Evolutionary conservation across 441 rosid genomes (phyloP).

Genomic region (Isatis lusitanica): DNA sequence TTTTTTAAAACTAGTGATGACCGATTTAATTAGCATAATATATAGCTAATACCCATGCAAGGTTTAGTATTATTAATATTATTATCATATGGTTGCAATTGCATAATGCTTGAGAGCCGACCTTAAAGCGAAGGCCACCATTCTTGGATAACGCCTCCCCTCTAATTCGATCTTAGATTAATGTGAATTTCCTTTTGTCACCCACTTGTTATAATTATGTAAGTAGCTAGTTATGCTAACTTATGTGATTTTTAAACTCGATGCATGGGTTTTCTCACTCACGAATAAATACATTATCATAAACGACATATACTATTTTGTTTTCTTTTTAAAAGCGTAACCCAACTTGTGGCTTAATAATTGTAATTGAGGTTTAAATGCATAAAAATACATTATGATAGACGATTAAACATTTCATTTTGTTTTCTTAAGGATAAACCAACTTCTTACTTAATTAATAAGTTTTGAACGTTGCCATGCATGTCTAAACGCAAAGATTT

Average conservation of each 20-base stretch:
- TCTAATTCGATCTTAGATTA: constrained; percentile 4
- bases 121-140: constrained; percentile 31
- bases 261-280: constrained; percentile 3
- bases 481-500: too few species aligned
- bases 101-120: constrained; percentile 22
- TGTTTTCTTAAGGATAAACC: background rate
- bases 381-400: background rate
- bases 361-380: background rate
- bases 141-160: constrained; percentile 10
- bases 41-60: background rate
- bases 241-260: background rate
- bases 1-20: background rate
- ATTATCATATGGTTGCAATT: background rate
- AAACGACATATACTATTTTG: background rate
- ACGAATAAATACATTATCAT: constrained; percentile 20
- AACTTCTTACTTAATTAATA: background rate
- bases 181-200: constrained; percentile 3
- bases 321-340: constrained; percentile 2
- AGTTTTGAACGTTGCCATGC: too few species aligned
- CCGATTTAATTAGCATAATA: background rate
- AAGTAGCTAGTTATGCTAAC: background rate
- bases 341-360: constrained; percentile 7
- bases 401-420: background rate
- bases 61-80: background rate
- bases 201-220: constrained; percentile 12